Conservation (phyloP, 805 yeast genomes). For the Ogataea naganishii region DNA sequence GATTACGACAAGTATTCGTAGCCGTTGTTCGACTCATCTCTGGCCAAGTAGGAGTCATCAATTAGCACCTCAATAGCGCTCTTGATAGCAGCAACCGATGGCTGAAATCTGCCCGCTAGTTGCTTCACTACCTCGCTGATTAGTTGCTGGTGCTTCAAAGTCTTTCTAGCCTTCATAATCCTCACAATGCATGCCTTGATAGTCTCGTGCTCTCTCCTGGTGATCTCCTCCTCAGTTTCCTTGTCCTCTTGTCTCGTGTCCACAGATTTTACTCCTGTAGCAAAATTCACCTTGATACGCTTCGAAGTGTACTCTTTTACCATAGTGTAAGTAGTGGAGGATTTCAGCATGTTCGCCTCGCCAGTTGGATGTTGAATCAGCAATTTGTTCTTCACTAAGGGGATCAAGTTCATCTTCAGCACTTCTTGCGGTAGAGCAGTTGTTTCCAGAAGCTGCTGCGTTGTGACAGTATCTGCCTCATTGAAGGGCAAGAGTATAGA, state of each 20-base stretch:
- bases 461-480: conserved; percentile 49
- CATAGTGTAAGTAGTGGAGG: conserved; percentile 56
- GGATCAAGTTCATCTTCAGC: conserved; percentile 69
- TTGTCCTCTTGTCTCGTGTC: conserved; percentile 66
- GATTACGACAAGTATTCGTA: conserved; percentile 72
- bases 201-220: conserved; percentile 55
- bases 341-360: conserved; percentile 38
- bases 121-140: conserved; percentile 86
- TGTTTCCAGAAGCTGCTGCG: conserved; percentile 50
- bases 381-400: conserved; percentile 72
- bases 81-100: conserved; percentile 80
- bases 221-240: conserved; percentile 70
- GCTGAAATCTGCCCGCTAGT: conserved; percentile 69
- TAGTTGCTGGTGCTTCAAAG: conserved; percentile 66
- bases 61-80: conserved; percentile 77
- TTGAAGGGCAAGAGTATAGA: conserved; percentile 82
- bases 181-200: conserved; percentile 92
- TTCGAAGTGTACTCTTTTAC: conserved; percentile 80
- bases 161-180: conserved; percentile 90
- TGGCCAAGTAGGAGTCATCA: conserved; percentile 75
- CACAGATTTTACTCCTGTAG: conserved; percentile 27
- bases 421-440: conserved; percentile 61
- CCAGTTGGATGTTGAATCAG: conserved; percentile 60
- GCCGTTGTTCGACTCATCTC: conserved; percentile 59
- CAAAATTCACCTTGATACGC: conserved; percentile 73